Evolutionary conservation across 169 alveolate genomes (phyloP).

Genomic region (Plasmodium coatneyi): DNA sequence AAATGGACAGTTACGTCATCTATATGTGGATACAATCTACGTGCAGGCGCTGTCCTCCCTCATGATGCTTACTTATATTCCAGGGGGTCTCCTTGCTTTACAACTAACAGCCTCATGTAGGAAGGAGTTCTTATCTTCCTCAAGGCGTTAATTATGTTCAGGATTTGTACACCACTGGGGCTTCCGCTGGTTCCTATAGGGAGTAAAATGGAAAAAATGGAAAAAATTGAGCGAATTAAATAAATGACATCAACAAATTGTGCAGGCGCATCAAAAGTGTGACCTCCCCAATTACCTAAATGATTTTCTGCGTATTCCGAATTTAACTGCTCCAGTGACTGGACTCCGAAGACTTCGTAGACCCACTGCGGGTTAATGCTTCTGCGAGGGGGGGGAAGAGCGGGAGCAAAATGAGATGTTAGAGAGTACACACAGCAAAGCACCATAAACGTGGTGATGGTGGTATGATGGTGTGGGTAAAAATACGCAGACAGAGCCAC

Average conservation of each 20-base stretch:
- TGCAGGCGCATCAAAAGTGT: background rate
- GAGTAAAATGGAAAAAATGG: background rate
- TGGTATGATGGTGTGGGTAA: background rate
- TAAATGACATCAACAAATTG: background rate
- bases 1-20: background rate
- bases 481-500: background rate
- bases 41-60: background rate
- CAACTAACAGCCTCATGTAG: slow-evolving; percentile 81
- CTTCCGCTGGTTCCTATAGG: slow-evolving; percentile 71
- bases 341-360: slow-evolving; percentile 85
- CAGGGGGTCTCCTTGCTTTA: slow-evolving; percentile 87
- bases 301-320: slow-evolving; percentile 88
- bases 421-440: background rate
- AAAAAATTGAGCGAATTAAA: background rate
- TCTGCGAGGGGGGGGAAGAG: slow-evolving; percentile 27
- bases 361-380: slow-evolving; percentile 86
- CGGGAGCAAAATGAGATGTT: background rate
- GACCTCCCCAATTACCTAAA: slow-evolving; percentile 73
- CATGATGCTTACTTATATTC: slow-evolving; percentile 78
- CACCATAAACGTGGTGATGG: background rate
- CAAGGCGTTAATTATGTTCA: slow-evolving; percentile 79
- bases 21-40: background rate
- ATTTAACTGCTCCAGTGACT: slow-evolving; percentile 84
- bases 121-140: slow-evolving; percentile 79
- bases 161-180: slow-evolving; percentile 82